A percentile compares a stretch with the other conserved stretches of the same genome.
Evolutionary conservation across 371 early-diverging fungal species (phyloP).

Genomic region (Enterospora canceri): DNA sequence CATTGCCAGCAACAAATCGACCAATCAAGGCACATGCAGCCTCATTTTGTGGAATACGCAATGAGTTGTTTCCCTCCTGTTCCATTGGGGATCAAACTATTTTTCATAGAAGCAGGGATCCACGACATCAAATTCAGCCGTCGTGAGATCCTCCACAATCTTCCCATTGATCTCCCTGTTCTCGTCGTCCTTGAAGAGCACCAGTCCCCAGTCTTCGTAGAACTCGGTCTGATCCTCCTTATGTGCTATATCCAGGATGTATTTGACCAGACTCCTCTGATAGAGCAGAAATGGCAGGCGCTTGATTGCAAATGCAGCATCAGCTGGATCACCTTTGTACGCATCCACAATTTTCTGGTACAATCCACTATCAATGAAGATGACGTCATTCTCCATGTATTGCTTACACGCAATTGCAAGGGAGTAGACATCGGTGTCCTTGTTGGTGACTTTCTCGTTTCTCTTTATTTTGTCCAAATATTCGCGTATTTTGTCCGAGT

Average conservation of each 20-base stretch:
- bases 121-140: background rate
- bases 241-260: background rate
- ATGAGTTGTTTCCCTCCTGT: too few relatives aligned
- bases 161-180: background rate
- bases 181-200: background rate
- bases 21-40: too few relatives aligned
- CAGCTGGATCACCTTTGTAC: background rate
- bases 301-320: background rate
- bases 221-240: background rate
- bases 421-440: background rate
- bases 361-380: background rate
- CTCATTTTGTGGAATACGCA: too few relatives aligned
- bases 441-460: background rate
- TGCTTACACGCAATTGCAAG: background rate
- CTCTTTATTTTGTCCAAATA: background rate
- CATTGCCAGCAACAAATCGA: too few relatives aligned
- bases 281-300: slow-evolving; percentile 4
- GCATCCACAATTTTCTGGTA: background rate
- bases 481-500: background rate
- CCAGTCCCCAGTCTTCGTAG: background rate
- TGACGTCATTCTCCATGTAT: background rate
- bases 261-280: background rate
- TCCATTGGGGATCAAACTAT: too few relatives aligned
- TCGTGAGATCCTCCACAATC: background rate
- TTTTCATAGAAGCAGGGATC: background rate